Conservation (phyloP, 192 early-diverging fungal genomes). For the Rhizoclosmatium sp. region DNA sequence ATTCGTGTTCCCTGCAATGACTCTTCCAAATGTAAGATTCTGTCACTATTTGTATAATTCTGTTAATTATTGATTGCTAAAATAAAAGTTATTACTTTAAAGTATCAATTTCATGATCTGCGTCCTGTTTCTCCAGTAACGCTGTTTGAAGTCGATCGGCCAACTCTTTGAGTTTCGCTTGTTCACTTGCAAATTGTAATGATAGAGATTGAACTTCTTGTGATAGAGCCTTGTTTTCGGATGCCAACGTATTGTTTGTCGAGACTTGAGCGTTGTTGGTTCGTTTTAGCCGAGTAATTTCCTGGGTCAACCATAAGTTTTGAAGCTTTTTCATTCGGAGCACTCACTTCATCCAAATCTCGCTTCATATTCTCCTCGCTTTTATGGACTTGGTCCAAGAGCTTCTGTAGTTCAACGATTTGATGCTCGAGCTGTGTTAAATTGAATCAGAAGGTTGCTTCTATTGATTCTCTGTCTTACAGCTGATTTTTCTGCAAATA, state of each 20-base stretch:
- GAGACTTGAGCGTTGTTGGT: slow-evolving; percentile 1
- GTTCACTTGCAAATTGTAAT: neutral
- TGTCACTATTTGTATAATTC: slow-evolving; percentile 4
- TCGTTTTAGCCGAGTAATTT: slow-evolving; percentile 22
- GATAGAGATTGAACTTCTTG: slow-evolving; percentile 2
- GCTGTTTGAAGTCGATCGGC: slow-evolving; percentile 11
- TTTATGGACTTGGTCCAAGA: slow-evolving; percentile 24
- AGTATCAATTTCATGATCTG: slow-evolving; percentile 26
- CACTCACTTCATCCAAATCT: slow-evolving; percentile 24
- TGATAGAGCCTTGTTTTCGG: slow-evolving; percentile 30
- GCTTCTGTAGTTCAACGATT: slow-evolving; percentile 18
- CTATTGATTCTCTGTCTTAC: slow-evolving; percentile 1
- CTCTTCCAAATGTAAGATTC: slow-evolving; percentile 32
- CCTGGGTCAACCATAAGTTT: neutral
- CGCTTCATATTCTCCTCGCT: slow-evolving; percentile 11
- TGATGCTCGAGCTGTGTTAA: slow-evolving; percentile 17
- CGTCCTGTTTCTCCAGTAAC: slow-evolving; percentile 9
- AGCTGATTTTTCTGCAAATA: slow-evolving; percentile 32
- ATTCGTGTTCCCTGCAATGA: slow-evolving; percentile 26
- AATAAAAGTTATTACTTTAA: slow-evolving; percentile 9
- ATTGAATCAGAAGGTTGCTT: neutral
- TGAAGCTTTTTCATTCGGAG: neutral
- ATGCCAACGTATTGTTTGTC: slow-evolving; percentile 22
- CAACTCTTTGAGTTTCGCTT: slow-evolving; percentile 15
- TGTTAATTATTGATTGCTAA: neutral